These are phyloP conservation scores for Boletus bicolor DNA, from an alignment of 768 basidiomycete genomes.

Conservation along the genomic window DNA sequence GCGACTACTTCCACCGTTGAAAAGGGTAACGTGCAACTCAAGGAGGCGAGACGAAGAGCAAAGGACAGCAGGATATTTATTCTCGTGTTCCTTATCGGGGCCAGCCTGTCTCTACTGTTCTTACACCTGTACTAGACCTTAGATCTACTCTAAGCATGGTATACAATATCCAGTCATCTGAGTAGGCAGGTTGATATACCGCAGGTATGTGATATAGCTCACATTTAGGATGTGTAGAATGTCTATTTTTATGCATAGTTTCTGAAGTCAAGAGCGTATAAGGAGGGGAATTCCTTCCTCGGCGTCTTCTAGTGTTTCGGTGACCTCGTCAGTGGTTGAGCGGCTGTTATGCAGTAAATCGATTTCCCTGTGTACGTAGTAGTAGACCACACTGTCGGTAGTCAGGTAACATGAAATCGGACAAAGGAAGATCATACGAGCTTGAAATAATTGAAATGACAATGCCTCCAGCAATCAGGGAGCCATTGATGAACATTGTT, in stretches of 20 bases:
- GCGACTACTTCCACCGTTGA: constrained; percentile 81
- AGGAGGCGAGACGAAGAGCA: constrained; percentile 82
- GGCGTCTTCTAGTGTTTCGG: constrained; percentile 57
- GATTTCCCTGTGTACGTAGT: constrained; percentile 59
- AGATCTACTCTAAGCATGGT: background rate
- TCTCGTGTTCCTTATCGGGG: constrained; percentile 87
- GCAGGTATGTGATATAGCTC: background rate
- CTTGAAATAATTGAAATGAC: constrained; percentile 56
- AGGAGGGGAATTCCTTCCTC: constrained; percentile 59
- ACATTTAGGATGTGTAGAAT: background rate
- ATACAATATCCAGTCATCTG: constrained; percentile 5
- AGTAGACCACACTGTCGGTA: constrained; percentile 59
- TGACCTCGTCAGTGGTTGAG: constrained; percentile 51
- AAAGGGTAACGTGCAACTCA: constrained; percentile 87
- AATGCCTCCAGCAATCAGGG: constrained; percentile 59
- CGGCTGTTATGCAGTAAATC: constrained; percentile 48
- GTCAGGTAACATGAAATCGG: constrained; percentile 12
- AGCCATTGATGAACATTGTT: constrained; percentile 62
- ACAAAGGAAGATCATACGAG: constrained; percentile 47
- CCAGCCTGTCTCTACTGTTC: constrained; percentile 88
- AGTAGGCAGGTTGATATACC: background rate
- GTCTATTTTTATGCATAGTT: background rate
- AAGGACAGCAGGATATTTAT: constrained; percentile 88
- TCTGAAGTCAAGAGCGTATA: background rate
- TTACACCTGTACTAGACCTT: constrained; percentile 79